A percentile compares a stretch with the other conserved stretches of the same genome.
These are phyloP conservation scores for Hymenoscyphus occultus DNA, from an alignment of 2,329 filamentous ascomycete species.

Conservation along the genomic window DNA sequence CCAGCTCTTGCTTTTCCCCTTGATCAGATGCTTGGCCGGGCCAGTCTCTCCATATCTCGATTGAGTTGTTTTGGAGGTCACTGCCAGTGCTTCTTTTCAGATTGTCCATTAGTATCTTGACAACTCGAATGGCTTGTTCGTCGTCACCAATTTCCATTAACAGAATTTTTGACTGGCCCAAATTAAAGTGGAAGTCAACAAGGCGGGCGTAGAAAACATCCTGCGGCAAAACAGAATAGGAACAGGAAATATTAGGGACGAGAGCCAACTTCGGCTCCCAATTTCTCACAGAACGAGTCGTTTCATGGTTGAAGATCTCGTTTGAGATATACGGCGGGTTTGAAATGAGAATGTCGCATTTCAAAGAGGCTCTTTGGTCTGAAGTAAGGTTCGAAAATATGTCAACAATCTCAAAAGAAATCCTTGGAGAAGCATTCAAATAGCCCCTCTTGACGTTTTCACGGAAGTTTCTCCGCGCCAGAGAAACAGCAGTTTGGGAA, in stretches of 20 bases:
- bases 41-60: conserved; percentile 73
- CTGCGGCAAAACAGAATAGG: conserved; percentile 1
- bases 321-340: conserved; percentile 90
- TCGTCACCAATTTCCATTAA: conserved; percentile 71
- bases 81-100: not conserved
- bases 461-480: conserved; percentile 63
- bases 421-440: conserved; percentile 27
- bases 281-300: conserved; percentile 70
- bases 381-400: conserved; percentile 44
- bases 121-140: conserved; percentile 64
- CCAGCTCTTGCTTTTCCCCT: conserved; percentile 6
- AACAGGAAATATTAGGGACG: conserved; percentile 46
- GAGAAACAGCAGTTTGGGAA: conserved; percentile 58
- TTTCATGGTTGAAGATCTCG: conserved; percentile 57
- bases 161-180: conserved; percentile 51
- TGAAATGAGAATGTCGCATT: conserved; percentile 61
- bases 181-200: conserved; percentile 49
- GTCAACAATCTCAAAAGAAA: conserved; percentile 33
- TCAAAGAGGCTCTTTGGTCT: conserved; percentile 2
- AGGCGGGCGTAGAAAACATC: conserved; percentile 68
- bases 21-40: conserved; percentile 44
- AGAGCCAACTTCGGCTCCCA: conserved; percentile 81
- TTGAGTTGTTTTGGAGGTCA: conserved; percentile 27
- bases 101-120: conserved; percentile 41
- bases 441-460: conserved; percentile 44